phyloP scores from a whole-genome alignment of 768 basidiomycete genomes.

The Pisolithus tinctorius region DNA sequence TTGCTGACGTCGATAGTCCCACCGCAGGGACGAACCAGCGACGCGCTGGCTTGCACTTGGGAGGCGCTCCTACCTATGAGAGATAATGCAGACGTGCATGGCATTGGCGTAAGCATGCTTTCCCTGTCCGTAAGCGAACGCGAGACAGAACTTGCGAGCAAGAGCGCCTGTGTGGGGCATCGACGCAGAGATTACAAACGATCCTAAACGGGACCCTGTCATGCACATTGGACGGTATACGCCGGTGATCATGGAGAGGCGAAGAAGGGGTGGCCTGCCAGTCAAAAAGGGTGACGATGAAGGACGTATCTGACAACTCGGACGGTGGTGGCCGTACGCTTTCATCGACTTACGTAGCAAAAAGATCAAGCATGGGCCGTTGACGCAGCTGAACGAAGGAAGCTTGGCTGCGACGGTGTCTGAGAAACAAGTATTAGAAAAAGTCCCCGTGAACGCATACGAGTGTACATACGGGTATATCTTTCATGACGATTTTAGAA shows the following conservation, averaged over 20 bases:
- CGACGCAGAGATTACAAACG: constrained; percentile 22
- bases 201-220: constrained; percentile 19
- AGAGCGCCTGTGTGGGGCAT: constrained; percentile 26
- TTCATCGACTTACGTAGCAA: constrained; percentile 8
- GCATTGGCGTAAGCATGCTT: constrained; percentile 15
- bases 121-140: constrained; percentile 13
- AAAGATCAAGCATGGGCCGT: constrained; percentile 19
- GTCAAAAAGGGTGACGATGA: constrained; percentile 42
- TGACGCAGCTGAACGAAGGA: constrained; percentile 42
- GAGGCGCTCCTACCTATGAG: constrained; percentile 14
- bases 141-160: constrained; percentile 28
- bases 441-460: neutral
- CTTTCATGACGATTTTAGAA: constrained; percentile 51
- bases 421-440: constrained; percentile 23
- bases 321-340: neutral
- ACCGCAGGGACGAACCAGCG: constrained; percentile 17
- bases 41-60: constrained; percentile 4
- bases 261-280: constrained; percentile 34
- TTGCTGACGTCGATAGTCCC: constrained; percentile 2
- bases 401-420: constrained; percentile 52
- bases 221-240: constrained; percentile 10
- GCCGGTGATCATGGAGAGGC: constrained; percentile 7
- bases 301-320: constrained; percentile 32
- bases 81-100: constrained; percentile 6
- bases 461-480: constrained; percentile 55